Conservation (phyloP, 495 filamentous ascomycete species). For the Aspergillus panamensis region DNA sequence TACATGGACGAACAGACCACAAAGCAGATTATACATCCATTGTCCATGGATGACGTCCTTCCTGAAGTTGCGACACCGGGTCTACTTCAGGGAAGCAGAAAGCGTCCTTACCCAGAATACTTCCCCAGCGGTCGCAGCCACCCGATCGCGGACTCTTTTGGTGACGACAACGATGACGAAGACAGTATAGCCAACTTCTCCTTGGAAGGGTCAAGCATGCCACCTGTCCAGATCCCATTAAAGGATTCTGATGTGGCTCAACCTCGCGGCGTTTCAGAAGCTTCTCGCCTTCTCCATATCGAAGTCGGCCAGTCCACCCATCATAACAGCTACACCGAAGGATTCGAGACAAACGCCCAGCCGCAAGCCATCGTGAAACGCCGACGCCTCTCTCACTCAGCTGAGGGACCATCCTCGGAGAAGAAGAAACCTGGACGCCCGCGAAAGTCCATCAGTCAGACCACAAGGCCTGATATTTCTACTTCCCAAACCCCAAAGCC, state of each 20-base stretch:
- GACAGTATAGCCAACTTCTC: constrained; percentile 35
- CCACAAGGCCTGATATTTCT: constrained; percentile 14
- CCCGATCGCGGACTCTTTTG: constrained; percentile 38
- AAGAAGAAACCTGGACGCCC: constrained; percentile 31
- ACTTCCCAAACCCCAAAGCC: constrained; percentile 18
- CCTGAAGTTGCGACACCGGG: constrained; percentile 40
- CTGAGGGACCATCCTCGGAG: constrained; percentile 11
- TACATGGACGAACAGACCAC: constrained; percentile 34
- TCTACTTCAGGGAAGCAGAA: constrained; percentile 37
- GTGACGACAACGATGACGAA: constrained; percentile 30
- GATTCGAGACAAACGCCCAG: background rate
- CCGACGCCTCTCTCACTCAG: constrained; percentile 26
- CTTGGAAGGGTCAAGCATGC: constrained; percentile 19
- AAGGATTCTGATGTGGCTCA: constrained; percentile 19
- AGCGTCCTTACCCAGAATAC: constrained; percentile 37
- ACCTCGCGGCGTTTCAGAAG: constrained; percentile 4
- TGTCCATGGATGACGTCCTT: constrained; percentile 17
- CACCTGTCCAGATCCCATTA: constrained; percentile 28
- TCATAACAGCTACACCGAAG: constrained; percentile 6
- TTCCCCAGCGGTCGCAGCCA: constrained; percentile 26
- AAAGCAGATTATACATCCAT: constrained; percentile 10
- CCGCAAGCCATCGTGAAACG: constrained; percentile 32
- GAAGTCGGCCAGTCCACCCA: constrained; percentile 18
- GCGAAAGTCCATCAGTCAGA: constrained; percentile 30
- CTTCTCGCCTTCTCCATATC: constrained; percentile 18